phyloP scores from a whole-genome alignment of 176 grass and related monocot species.

The barley (Hordeum vulgare) region DNA sequence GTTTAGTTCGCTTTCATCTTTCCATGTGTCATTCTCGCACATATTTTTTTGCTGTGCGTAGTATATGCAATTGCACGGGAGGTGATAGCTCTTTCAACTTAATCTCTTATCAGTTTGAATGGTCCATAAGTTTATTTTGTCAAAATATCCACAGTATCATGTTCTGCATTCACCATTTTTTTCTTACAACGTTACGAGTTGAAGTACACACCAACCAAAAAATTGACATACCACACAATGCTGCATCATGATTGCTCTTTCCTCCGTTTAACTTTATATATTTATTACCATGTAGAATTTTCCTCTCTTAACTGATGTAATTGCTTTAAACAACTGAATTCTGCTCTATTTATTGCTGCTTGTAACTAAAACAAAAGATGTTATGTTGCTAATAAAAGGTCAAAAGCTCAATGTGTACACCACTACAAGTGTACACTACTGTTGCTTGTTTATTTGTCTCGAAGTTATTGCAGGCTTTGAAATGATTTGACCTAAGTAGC shows the following conservation, averaged over 20 bases:
- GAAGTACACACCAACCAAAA: not conserved
- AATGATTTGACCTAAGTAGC: not conserved
- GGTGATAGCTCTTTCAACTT: not conserved
- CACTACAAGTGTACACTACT: not conserved
- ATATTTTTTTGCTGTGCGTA: not conserved
- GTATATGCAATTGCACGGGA: constrained; percentile 15
- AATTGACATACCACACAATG: not conserved
- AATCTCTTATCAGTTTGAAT: not conserved
- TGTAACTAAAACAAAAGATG: not conserved
- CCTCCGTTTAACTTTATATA: not conserved
- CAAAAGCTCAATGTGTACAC: not conserved
- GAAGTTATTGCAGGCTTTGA: not conserved
- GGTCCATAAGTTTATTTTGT: constrained; percentile 2
- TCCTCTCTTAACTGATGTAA: not conserved
- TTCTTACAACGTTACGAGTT: not conserved
- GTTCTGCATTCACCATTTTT: not conserved
- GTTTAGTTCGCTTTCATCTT: not conserved
- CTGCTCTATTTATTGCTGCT: not conserved
- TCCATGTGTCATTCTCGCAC: not conserved
- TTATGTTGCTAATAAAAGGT: not conserved
- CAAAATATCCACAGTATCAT: not conserved
- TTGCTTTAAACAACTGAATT: not conserved
- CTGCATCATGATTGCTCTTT: not conserved
- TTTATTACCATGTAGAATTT: not conserved
- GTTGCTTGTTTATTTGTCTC: not conserved